Base-by-base conservation (phyloP, 306 rosid species). In the Fragaria vesca region DNA sequence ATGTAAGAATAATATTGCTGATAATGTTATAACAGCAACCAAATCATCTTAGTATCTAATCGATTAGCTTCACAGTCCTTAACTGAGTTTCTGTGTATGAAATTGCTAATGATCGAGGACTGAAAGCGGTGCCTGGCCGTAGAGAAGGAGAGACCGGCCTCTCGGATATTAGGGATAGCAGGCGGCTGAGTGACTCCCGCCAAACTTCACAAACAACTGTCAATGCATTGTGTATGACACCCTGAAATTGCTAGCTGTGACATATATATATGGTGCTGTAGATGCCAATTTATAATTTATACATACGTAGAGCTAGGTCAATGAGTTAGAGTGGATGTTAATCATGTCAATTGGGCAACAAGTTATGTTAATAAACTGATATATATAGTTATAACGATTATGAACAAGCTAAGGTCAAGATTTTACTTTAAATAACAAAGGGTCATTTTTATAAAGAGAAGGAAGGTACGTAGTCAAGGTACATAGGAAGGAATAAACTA, bases 1-100 rank as follows among this genome's bases (percentile, higher is more conserved):
- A 15, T 71, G 70, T n/a, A 52, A 52, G n/a, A 76, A 63, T 16
- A 68, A 63, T 16, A 68, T 46, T 21, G 71, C 82, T 16, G 38
- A 38, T 38, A 66, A 72, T 30, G 62, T 57, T 26, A 77, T 5
- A 1, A 76, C 10, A 55, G 83, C 10, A 76, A 81, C 69, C 2
- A 63, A 30, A 47, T 17, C 65, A 6, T 38, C 42, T 38, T 38
- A 38, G 32, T 58, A 1, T 62, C 67, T 3, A 57, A 10, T 57
- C 11, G 30, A 62, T 12, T 62, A 62, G n/a, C 42, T 58, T 30
- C 67, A 62, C 67, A 5, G 67, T 62, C 10, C 46, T 65, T 46
- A 2, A 2, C 3, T 18, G 12, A 16, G 11, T 34, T 65, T 1
- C 15, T 32, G 45, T 34, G 46, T 5, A 61, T 6, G 66, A 65